Conservation (phyloP, 2,329 filamentous ascomycete species). For the Huntiella bhutanensis region DNA sequence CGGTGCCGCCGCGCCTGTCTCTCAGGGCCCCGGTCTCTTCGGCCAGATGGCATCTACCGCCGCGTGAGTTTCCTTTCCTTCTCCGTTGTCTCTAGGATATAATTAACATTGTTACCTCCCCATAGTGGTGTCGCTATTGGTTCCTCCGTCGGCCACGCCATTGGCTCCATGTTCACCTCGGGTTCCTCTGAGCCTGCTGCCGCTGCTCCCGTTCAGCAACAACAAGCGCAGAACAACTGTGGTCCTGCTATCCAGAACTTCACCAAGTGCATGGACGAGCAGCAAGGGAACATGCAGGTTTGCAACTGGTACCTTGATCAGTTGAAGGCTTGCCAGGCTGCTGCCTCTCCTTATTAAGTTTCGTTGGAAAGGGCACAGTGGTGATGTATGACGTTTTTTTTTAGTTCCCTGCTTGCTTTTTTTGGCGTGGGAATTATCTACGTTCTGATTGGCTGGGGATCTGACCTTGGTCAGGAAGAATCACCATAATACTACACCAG, state of each 20-base stretch:
- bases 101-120: slow-evolving; percentile 11
- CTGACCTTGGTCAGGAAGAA: too few species aligned
- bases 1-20: slow-evolving; percentile 27
- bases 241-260: slow-evolving; percentile 65
- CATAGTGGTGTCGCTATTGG: slow-evolving; percentile 86
- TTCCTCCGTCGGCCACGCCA: slow-evolving; percentile 84
- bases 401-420: too few species aligned
- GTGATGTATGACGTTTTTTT: too few species aligned
- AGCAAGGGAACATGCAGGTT: slow-evolving; percentile 82
- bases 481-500: too few species aligned
- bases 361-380: background rate
- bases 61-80: slow-evolving; percentile 49
- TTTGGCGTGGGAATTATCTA: too few species aligned
- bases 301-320: slow-evolving; percentile 98
- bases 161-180: slow-evolving; percentile 74
- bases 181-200: slow-evolving; percentile 25
- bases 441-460: too few species aligned
- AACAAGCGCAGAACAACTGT: slow-evolving; percentile 46
- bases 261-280: slow-evolving; percentile 91
- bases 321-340: slow-evolving; percentile 26
- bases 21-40: slow-evolving; percentile 66
- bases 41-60: slow-evolving; percentile 96
- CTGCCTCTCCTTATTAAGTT: slow-evolving; percentile 9
- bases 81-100: background rate
- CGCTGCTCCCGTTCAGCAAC: slow-evolving; percentile 29